A percentile compares a stretch with the other conserved stretches of the same genome.
These are phyloP conservation scores for Mucor piriformis DNA, from an alignment of 371 early-diverging fungal genomes.

Conservation along the genomic window DNA sequence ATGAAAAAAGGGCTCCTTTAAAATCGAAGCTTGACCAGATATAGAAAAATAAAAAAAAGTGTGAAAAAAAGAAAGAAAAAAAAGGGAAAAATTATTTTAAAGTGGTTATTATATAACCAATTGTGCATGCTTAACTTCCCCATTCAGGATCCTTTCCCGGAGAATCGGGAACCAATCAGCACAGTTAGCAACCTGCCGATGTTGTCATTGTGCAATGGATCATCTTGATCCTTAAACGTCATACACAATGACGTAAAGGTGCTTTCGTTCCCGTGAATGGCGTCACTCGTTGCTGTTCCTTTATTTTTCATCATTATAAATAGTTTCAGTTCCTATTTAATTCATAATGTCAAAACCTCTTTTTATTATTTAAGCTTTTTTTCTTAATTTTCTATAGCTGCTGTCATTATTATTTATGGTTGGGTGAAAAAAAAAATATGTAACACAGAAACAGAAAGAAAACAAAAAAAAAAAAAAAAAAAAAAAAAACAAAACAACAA, in stretches of 20 bases:
- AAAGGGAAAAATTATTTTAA: too few species aligned
- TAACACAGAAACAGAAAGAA: too few species aligned
- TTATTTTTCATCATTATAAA: too few species aligned
- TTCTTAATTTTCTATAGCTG: too few species aligned
- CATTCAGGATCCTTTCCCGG: constrained; percentile 9
- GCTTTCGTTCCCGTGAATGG: not conserved
- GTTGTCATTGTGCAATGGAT: constrained; percentile 15
- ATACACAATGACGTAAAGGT: constrained; percentile 3
- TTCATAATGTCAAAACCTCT: too few species aligned
- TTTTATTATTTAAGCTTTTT: too few species aligned
- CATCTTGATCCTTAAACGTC: not conserved
- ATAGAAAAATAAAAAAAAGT: not conserved
- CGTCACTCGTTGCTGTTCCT: not conserved
- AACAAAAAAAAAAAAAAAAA: not conserved
- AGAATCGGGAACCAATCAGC: constrained; percentile 10
- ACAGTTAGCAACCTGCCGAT: not conserved
- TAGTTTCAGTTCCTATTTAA: too few species aligned
- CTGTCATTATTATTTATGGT: too few species aligned
- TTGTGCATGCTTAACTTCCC: constrained; percentile 12
- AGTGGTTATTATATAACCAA: not conserved
- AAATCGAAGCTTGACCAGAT: not conserved
- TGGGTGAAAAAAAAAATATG: too few species aligned
- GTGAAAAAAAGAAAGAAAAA: not conserved
- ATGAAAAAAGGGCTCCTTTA: not conserved
- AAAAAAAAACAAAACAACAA: not conserved